Evolutionary conservation across 257 asterid genomes (phyloP).

Genomic region (Paulownia fortunei): DNA sequence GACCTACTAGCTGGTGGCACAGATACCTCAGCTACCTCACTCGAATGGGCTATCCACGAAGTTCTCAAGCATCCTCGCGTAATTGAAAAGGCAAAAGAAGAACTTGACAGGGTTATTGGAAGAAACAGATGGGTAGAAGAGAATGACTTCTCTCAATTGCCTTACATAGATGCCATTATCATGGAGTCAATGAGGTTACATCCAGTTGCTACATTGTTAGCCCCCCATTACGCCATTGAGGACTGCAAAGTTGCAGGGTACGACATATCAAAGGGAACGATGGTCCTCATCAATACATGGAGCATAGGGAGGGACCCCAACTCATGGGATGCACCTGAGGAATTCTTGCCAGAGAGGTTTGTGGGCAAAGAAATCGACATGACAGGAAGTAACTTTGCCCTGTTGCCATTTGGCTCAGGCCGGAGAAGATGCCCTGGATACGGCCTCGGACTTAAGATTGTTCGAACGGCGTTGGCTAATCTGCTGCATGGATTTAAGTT

Average conservation of each 20-base stretch:
- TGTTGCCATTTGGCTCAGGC: constrained; percentile 44
- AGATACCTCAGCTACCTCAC: constrained; percentile 33
- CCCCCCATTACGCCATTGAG: constrained; percentile 34
- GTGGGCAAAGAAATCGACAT: constrained; percentile 29
- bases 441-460: constrained; percentile 34
- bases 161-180: constrained; percentile 44
- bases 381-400: constrained; percentile 28
- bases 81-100: constrained; percentile 33
- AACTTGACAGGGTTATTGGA: constrained; percentile 44
- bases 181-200: constrained; percentile 45
- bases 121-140: constrained; percentile 40
- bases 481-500: constrained; percentile 46
- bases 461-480: constrained; percentile 41
- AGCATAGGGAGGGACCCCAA: constrained; percentile 41
- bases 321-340: constrained; percentile 36
- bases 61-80: constrained; percentile 27
- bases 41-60: constrained; percentile 40
- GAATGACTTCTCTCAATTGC: constrained; percentile 30
- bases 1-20: constrained; percentile 34
- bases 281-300: constrained; percentile 36
- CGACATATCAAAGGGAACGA: constrained; percentile 42
- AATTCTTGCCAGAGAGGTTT: constrained; percentile 46
- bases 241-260: constrained; percentile 44
- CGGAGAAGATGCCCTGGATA: constrained; percentile 33
- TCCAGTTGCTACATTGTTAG: constrained; percentile 33